Base-by-base conservation (phyloP, 2,329 filamentous ascomycete genomes). In the Fusarium sp. region DNA sequence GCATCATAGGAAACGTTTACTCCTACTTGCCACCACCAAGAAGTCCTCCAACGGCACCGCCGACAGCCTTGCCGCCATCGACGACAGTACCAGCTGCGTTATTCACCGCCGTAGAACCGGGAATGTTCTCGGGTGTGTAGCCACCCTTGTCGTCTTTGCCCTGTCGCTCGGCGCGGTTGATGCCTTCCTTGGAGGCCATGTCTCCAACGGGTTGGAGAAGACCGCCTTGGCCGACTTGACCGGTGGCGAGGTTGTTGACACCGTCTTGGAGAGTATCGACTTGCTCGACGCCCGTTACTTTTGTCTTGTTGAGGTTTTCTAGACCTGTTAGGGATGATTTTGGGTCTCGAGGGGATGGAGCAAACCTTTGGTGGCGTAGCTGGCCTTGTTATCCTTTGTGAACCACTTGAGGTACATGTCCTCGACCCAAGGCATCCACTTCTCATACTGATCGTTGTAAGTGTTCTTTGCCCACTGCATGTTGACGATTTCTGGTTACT, bases 361-460 rank as follows among this genome's bases (percentile, higher is more conserved):
- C 84, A 37, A 81, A 93, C 92, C 88, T 82, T 92, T 94, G 2
- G 92, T 88, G 7, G 90, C 86, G 78, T 94, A 94, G 80, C 89
- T 92, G 6, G 92, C 89, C 83, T 95, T 94, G 87, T 95, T 95
- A 80, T 94, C 92, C 72, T 92, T 92, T 77, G 92, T 93, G 82
- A 94, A 94, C 86, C 90, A 94, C 62, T 87, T 86, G 31, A 95
- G 87, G 81, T 93, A 94, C 68, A 90, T 82, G 81, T 95, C 93
- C 82, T 95, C 92, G 66, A 94, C 85, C 92, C 93, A 94, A 1
- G 93, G 93, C 80, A 94, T 88, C 93, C 93, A 95, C 77, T 84
- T 87, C 80, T 94, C 92, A 83, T 94, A 94, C 81, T 94, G 91
- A 64, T 88, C 83, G 84, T 93, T 91, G 86, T 94, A 94, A 60